Evolutionary conservation across 148 eudicot genomes (phyloP).

Genomic region (Rhododendron kiyosumense): DNA sequence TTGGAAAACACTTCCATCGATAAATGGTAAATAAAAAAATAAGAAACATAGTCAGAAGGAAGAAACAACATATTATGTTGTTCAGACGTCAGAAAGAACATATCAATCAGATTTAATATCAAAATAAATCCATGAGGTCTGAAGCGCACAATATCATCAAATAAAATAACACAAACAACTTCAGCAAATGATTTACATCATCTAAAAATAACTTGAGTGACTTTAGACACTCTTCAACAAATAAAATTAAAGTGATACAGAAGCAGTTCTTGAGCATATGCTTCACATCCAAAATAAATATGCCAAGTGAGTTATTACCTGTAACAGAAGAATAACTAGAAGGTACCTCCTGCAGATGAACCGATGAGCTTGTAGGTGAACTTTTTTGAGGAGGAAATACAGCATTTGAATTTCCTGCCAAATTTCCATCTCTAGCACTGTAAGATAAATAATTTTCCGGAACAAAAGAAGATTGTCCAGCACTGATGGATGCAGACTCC

Average conservation of each 20-base stretch:
- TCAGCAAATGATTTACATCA: neutral
- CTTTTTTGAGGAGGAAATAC: slow-evolving; percentile 49
- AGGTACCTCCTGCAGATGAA: slow-evolving; percentile 99
- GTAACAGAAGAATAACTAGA: slow-evolving; percentile 98
- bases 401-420: slow-evolving; percentile 39
- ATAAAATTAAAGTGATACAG: neutral
- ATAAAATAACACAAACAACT: neutral
- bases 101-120: neutral
- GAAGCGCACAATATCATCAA: neutral
- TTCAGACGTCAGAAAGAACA: neutral
- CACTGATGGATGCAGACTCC: slow-evolving; percentile 44
- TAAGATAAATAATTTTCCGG: slow-evolving; percentile 47
- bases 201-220: neutral
- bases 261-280: slow-evolving; percentile 22
- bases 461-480: slow-evolving; percentile 49
- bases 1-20: neutral
- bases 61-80: neutral
- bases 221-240: neutral
- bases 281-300: slow-evolving; percentile 46
- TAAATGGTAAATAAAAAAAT: neutral
- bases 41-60: neutral
- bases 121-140: neutral
- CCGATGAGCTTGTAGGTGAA: slow-evolving; percentile 45
- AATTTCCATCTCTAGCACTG: slow-evolving; percentile 46
- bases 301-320: slow-evolving; percentile 74